Evolutionary conservation across 129 eudicot genomes (phyloP), one percentile per base, ranked within the genome.

Genomic region (Glebionis coronaria): DNA sequence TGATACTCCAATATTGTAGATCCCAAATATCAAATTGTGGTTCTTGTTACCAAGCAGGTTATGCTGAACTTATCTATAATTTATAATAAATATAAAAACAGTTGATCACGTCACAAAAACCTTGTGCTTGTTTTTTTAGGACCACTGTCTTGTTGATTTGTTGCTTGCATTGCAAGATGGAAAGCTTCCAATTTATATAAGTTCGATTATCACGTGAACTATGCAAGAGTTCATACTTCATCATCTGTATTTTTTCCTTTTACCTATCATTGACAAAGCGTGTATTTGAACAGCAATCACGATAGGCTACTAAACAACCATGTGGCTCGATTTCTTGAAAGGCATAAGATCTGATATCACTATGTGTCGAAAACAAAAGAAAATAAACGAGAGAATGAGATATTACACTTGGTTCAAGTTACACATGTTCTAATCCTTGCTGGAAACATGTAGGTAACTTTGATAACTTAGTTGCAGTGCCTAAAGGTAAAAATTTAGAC

Each of bases 121-220:
- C 45, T 44, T 28, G 28, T 69, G 49, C 46, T 44, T 31, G 45
- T 14, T 61, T 82, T 52, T 70, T 70, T 65, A 91, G 97, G 96
- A 91, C 70, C 97, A 91, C 73, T 91, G 97, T 70, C 98, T 92
- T 68, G 95, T n/a, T n/a, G n/a, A n/a, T n/a, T n/a, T n/a, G n/a
- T n/a, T n/a, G n/a, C n/a, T n/a, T n/a, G n/a, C n/a, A 12, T 92
- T 95, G 96, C 98, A 92, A 87, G 96, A 92, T 66, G 81, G 88
- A 47, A 83, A 63, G 77, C 86, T 92, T 79, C 98, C 98, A 2
- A 85, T 92, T 70, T 73, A 86, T 47, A 80, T 92, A 60, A 83
- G 81, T 45, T 72, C 81, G 42, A 84, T 92, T 57, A 92, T 92
- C 72, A 88, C 96, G 98, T 88, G 66, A 74, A 80, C 5, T 14